Percentiles rank a stretch among this genome's conserved stretches.
Conservation (phyloP, 1,284 basidiomycete genomes). For the Takashimella koratensis region DNA sequence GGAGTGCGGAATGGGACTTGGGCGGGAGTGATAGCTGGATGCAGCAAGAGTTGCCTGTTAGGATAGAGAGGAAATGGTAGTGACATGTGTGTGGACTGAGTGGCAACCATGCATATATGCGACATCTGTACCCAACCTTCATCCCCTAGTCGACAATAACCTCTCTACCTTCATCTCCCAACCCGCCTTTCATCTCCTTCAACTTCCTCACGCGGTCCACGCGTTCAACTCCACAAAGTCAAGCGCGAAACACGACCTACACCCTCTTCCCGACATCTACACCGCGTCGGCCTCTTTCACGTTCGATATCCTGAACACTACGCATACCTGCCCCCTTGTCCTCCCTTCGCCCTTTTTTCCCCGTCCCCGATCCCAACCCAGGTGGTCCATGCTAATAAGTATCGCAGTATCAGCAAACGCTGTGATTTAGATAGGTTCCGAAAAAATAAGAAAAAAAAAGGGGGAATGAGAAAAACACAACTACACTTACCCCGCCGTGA, state of each 20-base stretch:
- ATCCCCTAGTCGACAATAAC: too few species aligned
- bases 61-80: background rate
- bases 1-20: too few species aligned
- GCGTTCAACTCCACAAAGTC: background rate
- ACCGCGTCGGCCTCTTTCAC: constrained; percentile 47
- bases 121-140: too few species aligned
- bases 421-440: background rate
- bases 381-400: constrained; percentile 21
- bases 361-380: constrained; percentile 40
- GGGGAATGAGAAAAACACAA: background rate
- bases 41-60: background rate
- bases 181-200: background rate
- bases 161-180: too few species aligned
- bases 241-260: too few species aligned
- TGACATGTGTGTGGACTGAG: background rate
- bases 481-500: constrained; percentile 49
- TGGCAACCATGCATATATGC: too few species aligned
- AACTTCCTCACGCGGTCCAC: background rate
- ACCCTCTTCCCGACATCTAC: constrained; percentile 41
- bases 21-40: too few species aligned
- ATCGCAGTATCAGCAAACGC: background rate
- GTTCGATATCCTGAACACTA: constrained; percentile 44
- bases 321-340: constrained; percentile 49
- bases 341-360: constrained; percentile 30
- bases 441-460: background rate